Conservation (phyloP, 2,329 filamentous ascomycete genomes). For the Phaeosphaeriaceae sp. region DNA sequence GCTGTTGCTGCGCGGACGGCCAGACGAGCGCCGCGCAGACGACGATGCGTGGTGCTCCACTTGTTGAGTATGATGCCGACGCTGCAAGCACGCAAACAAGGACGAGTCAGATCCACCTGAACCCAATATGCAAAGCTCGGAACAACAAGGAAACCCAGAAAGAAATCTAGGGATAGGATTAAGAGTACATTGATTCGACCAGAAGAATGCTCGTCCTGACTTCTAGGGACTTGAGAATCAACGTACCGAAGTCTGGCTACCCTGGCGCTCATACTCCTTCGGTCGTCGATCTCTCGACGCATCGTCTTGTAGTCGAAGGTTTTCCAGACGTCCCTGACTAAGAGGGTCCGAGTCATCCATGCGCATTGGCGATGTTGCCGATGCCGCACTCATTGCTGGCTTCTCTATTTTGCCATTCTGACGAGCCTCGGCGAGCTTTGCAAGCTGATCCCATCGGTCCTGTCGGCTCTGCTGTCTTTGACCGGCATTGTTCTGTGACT, state of each 20-base stretch:
- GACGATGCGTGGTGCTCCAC: constrained; percentile 42
- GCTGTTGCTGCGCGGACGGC: constrained; percentile 50
- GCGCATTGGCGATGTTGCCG: constrained; percentile 51
- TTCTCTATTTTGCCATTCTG: constrained; percentile 57
- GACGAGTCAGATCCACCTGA: constrained; percentile 49
- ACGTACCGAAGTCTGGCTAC: constrained; percentile 52
- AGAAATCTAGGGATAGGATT: constrained; percentile 49
- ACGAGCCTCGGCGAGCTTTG: constrained; percentile 77
- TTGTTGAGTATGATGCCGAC: constrained; percentile 46
- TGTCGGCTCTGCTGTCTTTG: constrained; percentile 81
- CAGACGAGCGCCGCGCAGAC: constrained; percentile 42
- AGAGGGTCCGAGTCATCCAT: constrained; percentile 80
- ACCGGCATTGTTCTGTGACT: constrained; percentile 92
- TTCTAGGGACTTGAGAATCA: constrained; percentile 52
- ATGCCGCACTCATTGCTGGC: constrained; percentile 31
- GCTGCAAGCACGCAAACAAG: constrained; percentile 47
- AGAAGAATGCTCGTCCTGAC: constrained; percentile 46
- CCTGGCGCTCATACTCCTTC: constrained; percentile 50
- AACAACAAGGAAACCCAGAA: constrained; percentile 41
- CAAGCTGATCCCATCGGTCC: constrained; percentile 86
- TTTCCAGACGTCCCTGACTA: constrained; percentile 84
- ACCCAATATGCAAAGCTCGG: constrained; percentile 42
- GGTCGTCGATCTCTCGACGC: constrained; percentile 47
- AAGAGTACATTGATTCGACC: constrained; percentile 51
- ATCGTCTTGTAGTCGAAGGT: constrained; percentile 87